Conservation (phyloP, 768 basidiomycete species). For the Suillus clintonianus region DNA sequence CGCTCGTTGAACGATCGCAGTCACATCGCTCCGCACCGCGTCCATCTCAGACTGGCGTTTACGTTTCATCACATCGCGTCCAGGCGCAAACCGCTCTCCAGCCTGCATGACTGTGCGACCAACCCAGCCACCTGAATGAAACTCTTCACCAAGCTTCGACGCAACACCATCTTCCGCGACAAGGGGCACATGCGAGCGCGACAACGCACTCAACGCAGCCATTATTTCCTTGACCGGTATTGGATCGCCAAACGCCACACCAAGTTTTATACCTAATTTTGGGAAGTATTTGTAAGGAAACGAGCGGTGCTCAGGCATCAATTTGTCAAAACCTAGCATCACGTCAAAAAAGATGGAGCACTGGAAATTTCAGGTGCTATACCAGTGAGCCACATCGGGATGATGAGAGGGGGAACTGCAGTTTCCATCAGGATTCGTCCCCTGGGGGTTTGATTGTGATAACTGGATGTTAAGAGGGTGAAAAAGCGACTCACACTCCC, state of each 20-base stretch:
- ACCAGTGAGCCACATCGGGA: slow-evolving; percentile 95
- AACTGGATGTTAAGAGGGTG: not conserved
- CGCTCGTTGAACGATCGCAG: slow-evolving; percentile 50
- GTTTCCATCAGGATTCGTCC: slow-evolving; percentile 82
- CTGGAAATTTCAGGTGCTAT: slow-evolving; percentile 7
- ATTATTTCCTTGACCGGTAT: slow-evolving; percentile 46
- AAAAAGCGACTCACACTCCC: slow-evolving; percentile 74
- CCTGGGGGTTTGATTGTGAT: slow-evolving; percentile 38
- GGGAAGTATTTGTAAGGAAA: slow-evolving; percentile 78
- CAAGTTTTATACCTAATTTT: slow-evolving; percentile 58
- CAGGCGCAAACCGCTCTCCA: slow-evolving; percentile 6
- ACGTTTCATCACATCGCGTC: slow-evolving; percentile 7
- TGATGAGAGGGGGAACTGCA: slow-evolving; percentile 66
- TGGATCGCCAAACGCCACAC: slow-evolving; percentile 81
- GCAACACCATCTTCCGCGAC: slow-evolving; percentile 17
- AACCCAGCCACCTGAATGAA: slow-evolving; percentile 16
- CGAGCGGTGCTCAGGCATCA: slow-evolving; percentile 86
- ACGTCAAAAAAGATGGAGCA: not conserved
- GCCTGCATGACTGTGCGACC: slow-evolving; percentile 5
- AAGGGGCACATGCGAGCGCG: slow-evolving; percentile 2
- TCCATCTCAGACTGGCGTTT: slow-evolving; percentile 36
- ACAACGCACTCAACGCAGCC: slow-evolving; percentile 19
- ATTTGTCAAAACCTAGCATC: slow-evolving; percentile 68
- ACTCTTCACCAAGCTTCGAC: not conserved
- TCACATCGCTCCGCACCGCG: slow-evolving; percentile 53